Conservation (phyloP, 1,284 basidiomycete species). For the Ustilago hordei region DNA sequence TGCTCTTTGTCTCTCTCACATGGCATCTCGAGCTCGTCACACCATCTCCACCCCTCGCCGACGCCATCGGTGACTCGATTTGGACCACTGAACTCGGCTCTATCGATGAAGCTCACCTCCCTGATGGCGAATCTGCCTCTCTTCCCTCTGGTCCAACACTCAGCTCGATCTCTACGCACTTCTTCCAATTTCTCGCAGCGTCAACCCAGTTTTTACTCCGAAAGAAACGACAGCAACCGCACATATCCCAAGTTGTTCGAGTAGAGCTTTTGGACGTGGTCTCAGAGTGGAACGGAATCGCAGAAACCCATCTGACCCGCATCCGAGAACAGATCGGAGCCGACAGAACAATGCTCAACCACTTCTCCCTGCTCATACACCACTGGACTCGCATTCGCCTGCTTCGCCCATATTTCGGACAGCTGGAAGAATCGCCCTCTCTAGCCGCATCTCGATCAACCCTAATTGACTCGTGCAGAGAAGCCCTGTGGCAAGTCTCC, state of each 20-base stretch:
- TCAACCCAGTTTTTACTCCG: conserved; percentile 25
- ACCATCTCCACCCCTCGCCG: conserved; percentile 24
- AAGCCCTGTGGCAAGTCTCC: conserved; percentile 30
- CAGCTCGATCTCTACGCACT: conserved; percentile 34
- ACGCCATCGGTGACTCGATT: conserved; percentile 21
- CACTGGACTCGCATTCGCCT: conserved; percentile 44
- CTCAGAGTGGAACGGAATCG: conserved; percentile 31
- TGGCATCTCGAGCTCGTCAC: conserved; percentile 39
- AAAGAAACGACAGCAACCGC: conserved; percentile 8
- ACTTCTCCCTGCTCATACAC: conserved; percentile 36
- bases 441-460: conserved; percentile 14
- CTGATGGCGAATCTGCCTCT: conserved; percentile 28
- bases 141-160: conserved; percentile 26
- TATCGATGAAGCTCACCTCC: conserved; percentile 43
- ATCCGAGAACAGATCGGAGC: conserved; percentile 25
- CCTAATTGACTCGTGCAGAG: conserved; percentile 32
- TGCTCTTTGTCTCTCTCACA: conserved; percentile 45
- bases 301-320: conserved; percentile 21
- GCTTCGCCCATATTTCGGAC: conserved; percentile 26
- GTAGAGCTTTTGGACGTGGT: conserved; percentile 15
- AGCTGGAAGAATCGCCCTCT: conserved; percentile 17
- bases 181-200: conserved; percentile 38
- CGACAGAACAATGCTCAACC: conserved; percentile 28
- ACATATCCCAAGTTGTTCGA: neutral
- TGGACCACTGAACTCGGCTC: conserved; percentile 26